Evolutionary conservation across 495 filamentous ascomycete species (phyloP).

Genomic region (Penicillium ochrochloron): DNA sequence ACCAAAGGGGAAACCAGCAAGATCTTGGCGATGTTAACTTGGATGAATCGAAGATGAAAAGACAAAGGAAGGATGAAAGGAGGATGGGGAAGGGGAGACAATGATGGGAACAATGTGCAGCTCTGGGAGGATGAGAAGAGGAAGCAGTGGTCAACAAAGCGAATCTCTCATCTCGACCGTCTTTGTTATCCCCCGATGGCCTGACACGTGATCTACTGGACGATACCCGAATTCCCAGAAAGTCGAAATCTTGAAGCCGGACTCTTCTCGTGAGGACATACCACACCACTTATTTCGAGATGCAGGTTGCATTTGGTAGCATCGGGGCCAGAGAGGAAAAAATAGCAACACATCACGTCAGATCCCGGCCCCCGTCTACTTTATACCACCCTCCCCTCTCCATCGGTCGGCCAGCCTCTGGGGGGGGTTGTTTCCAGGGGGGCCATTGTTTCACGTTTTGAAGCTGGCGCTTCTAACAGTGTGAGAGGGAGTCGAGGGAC

Average conservation of each 20-base stretch:
- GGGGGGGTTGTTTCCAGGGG: not conserved
- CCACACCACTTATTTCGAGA: not conserved
- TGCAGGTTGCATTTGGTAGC: slow-evolving; percentile 3
- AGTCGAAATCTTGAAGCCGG: not conserved
- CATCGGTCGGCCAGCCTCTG: not conserved
- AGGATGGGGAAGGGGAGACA: not conserved
- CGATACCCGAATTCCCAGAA: not conserved
- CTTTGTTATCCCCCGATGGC: not conserved
- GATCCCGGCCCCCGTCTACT: slow-evolving; percentile 10
- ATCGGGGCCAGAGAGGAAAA: slow-evolving; percentile 19
- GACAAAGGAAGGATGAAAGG: not conserved
- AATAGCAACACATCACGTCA: slow-evolving; percentile 33
- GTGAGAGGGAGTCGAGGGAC: not conserved
- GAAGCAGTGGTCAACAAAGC: not conserved
- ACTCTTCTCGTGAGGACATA: not conserved
- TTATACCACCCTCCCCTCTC: not conserved
- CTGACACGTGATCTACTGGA: not conserved
- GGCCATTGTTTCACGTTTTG: slow-evolving; percentile 6
- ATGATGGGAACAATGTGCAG: not conserved
- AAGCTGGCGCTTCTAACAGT: slow-evolving; percentile 12
- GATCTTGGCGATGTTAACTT: not conserved
- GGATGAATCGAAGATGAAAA: not conserved
- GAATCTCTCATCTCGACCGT: not conserved
- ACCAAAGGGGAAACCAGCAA: not conserved
- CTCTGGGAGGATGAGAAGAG: not conserved